These are phyloP conservation scores for Phylloporus scabripes DNA, from an alignment of 768 basidiomycete species.

Conservation along the genomic window DNA sequence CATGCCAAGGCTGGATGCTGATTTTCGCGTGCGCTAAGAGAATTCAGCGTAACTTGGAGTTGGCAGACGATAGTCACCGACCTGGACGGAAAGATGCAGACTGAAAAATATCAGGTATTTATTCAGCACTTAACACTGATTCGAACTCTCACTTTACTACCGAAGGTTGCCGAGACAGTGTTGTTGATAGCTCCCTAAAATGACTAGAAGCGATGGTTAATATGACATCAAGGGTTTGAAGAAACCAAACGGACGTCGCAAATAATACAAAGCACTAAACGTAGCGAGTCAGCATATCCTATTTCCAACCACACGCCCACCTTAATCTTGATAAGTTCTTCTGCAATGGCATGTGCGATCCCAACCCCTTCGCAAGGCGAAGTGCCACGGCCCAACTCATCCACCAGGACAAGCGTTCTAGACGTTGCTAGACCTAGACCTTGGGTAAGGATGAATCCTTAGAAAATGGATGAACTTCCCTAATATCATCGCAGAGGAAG, in stretches of 20 bases:
- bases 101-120: conserved; percentile 34
- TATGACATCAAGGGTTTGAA: not conserved
- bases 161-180: conserved; percentile 70
- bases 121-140: not conserved
- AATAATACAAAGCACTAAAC: conserved; percentile 82
- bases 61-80: conserved; percentile 24
- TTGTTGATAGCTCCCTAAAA: conserved; percentile 73
- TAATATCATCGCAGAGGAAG: conserved; percentile 84
- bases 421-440: conserved; percentile 59
- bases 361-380: conserved; percentile 78
- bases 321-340: conserved; percentile 66
- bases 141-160: conserved; percentile 65
- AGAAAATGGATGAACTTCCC: conserved; percentile 35
- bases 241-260: conserved; percentile 56
- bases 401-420: conserved; percentile 75
- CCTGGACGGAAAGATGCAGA: conserved; percentile 78
- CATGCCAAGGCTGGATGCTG: conserved; percentile 58
- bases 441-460: not conserved
- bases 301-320: conserved; percentile 35
- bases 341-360: conserved; percentile 80
- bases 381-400: conserved; percentile 93
- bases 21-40: conserved; percentile 47
- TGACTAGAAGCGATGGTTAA: conserved; percentile 42
- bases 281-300: not conserved
- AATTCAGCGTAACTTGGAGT: not conserved